Conservation (phyloP, 2,329 filamentous ascomycete genomes). For the Verticillium nubilum region DNA sequence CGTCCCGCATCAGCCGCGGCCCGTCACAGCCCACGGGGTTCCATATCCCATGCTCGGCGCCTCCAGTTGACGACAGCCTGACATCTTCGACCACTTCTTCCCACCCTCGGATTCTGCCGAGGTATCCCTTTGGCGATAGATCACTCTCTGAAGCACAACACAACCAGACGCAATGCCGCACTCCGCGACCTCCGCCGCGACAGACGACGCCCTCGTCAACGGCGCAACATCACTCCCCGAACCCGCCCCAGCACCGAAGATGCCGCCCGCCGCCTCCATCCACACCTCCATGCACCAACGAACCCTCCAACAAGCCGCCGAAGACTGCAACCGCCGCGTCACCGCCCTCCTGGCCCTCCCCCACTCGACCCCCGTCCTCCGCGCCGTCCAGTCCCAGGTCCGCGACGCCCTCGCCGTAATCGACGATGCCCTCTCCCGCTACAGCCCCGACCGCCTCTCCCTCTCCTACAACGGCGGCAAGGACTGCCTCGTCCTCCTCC, state of each 20-base stretch:
- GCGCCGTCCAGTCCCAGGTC: slow-evolving; percentile 68
- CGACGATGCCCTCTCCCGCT: slow-evolving; percentile 66
- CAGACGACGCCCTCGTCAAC: neutral
- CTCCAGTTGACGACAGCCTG: neutral
- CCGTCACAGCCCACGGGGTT: neutral
- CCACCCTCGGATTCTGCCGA: no score
- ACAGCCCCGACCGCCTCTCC: slow-evolving; percentile 75
- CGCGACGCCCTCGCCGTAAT: slow-evolving; percentile 68
- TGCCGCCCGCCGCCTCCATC: neutral
- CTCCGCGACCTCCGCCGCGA: neutral
- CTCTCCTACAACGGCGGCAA: slow-evolving; percentile 98
- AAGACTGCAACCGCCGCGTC: slow-evolving; percentile 26
- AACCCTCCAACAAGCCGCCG: neutral
- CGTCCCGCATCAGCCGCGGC: neutral
- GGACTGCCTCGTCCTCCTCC: slow-evolving; percentile 88
- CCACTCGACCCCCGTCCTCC: slow-evolving; percentile 50
- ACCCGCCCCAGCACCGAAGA: neutral
- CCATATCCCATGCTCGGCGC: neutral
- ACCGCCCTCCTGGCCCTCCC: slow-evolving; percentile 59
- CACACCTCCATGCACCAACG: neutral
- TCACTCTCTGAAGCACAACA: neutral
- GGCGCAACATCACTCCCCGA: neutral
- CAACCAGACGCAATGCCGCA: neutral
- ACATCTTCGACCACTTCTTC: neutral
- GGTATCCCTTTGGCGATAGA: no score